Evolutionary conservation across 2,329 filamentous ascomycete species (phyloP).

Genomic region (Ophiostoma tasmaniense): DNA sequence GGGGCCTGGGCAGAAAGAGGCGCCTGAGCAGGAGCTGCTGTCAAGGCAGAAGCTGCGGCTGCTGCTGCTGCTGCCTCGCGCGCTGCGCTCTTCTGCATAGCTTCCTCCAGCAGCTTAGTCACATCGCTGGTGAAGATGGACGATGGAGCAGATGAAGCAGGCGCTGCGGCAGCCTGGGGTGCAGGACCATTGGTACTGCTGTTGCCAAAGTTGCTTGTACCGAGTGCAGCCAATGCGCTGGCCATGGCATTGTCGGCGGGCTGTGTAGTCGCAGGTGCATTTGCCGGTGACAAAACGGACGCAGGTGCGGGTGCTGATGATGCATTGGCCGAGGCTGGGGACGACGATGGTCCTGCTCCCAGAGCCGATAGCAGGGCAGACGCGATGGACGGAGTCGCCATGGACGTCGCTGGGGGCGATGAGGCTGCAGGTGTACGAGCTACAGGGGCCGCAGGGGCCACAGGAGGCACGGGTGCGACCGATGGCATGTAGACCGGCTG

Average conservation of each 20-base stretch:
- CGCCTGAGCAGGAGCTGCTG: background rate
- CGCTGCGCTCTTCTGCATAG: constrained; percentile 19
- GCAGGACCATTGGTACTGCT: background rate
- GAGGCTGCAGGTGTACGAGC: background rate
- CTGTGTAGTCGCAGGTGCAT: background rate
- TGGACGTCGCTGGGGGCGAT: background rate
- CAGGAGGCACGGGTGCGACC: background rate
- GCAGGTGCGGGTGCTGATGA: background rate
- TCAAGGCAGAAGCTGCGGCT: background rate
- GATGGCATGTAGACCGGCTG: background rate
- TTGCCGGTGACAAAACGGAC: background rate
- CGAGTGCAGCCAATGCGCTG: background rate
- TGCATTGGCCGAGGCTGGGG: background rate
- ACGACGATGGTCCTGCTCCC: background rate
- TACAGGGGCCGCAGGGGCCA: background rate
- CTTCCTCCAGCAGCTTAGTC: constrained; percentile 22
- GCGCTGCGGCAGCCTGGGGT: background rate
- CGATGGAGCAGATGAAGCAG: background rate
- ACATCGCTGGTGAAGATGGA: constrained; percentile 14
- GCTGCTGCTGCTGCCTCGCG: background rate
- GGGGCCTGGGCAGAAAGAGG: background rate
- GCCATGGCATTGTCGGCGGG: background rate
- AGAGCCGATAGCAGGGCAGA: background rate
- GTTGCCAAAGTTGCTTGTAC: background rate
- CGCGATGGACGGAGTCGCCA: background rate